Evolutionary conservation across 2,329 filamentous ascomycete species (phyloP).

Genomic region (Neofusicoccum cordaticola): DNA sequence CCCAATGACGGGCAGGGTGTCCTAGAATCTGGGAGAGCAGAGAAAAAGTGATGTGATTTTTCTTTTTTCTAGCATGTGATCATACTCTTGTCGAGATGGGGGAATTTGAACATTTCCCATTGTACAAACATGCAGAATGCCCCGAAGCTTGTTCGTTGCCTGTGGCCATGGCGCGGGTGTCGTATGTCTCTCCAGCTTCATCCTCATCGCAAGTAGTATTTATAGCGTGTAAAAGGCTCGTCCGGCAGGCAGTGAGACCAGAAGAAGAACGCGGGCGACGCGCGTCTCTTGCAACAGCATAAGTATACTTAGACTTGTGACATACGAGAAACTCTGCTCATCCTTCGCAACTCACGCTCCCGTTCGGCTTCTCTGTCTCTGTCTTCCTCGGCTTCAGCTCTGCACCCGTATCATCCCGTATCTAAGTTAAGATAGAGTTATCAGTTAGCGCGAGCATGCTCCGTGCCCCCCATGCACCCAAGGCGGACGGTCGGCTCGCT

Average conservation of each 20-base stretch:
- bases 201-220: background rate
- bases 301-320: background rate
- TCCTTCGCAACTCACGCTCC: background rate
- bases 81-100: background rate
- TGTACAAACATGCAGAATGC: background rate
- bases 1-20: background rate
- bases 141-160: background rate
- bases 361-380: background rate
- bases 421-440: background rate
- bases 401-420: background rate
- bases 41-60: background rate
- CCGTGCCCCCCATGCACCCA: too few relatives aligned
- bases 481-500: too few relatives aligned
- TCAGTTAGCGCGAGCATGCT: background rate
- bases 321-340: background rate
- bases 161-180: too few relatives aligned
- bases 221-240: background rate
- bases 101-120: background rate
- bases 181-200: too few relatives aligned
- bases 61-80: background rate
- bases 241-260: background rate
- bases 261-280: background rate
- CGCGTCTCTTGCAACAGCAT: background rate
- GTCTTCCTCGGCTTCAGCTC: background rate
- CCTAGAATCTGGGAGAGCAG: background rate